phyloP scores from a whole-genome alignment of 2,329 filamentous ascomycete species.

The Penicillium sp. region DNA sequence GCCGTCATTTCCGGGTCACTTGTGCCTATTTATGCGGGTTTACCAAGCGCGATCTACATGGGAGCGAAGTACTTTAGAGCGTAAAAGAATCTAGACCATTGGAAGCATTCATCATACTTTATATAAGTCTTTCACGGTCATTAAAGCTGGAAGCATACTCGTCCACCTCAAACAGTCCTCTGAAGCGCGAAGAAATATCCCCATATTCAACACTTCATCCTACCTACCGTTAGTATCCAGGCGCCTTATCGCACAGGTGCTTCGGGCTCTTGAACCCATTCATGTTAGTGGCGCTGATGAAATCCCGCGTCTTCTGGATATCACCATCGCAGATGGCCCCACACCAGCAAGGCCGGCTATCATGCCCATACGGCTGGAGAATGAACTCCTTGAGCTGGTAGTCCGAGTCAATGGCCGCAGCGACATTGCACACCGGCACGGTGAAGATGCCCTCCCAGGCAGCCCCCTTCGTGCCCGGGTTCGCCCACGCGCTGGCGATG shows the following conservation, averaged over 20 bases:
- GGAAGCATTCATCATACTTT: too few relatives aligned
- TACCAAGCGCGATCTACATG: too few relatives aligned
- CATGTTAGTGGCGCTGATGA: constrained; percentile 15
- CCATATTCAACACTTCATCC: too few relatives aligned
- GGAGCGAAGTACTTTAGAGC: too few relatives aligned
- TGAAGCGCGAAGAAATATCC: too few relatives aligned
- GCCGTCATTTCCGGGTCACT: too few relatives aligned
- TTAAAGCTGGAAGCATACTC: too few relatives aligned
- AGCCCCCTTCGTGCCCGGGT: constrained; percentile 8
- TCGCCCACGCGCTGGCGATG: constrained; percentile 8
- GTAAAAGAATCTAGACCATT: too few relatives aligned
- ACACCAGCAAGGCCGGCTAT: constrained; percentile 16
- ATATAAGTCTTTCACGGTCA: too few relatives aligned
- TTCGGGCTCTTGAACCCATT: constrained; percentile 13
- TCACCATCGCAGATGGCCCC: constrained; percentile 14
- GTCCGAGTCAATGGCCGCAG: constrained; percentile 4
- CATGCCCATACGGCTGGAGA: constrained; percentile 14
- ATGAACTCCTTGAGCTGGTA: constrained; percentile 12
- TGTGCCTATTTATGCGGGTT: too few relatives aligned
- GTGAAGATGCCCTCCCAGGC: constrained; percentile 17
- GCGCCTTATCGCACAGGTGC: constrained; percentile 8
- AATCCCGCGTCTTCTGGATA: constrained; percentile 12
- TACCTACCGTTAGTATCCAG: constrained; percentile 13
- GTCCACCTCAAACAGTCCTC: too few relatives aligned
- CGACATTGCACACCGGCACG: constrained; percentile 11